Percentiles rank a stretch among this genome's conserved stretches.
Conservation (phyloP, 805 yeast species). For the Saccharomycopsis fodiens region DNA sequence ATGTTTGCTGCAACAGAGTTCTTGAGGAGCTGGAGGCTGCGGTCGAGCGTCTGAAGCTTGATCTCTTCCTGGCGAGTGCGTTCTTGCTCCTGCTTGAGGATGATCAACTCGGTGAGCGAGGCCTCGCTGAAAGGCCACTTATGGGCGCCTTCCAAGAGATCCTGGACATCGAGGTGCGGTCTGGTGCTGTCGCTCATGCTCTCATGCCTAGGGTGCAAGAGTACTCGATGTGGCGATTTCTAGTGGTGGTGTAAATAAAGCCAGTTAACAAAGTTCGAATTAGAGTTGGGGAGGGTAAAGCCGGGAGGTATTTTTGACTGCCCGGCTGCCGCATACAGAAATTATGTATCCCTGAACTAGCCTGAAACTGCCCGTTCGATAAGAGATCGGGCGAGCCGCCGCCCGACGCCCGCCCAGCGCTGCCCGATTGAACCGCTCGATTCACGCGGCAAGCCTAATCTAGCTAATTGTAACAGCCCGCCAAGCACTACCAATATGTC, state of each 20-base stretch:
- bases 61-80: slow-evolving; percentile 74
- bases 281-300: not conserved
- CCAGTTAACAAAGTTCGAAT: not conserved
- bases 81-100: slow-evolving; percentile 65
- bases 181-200: not conserved
- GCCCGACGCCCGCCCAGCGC: too few species aligned
- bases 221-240: too few species aligned
- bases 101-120: slow-evolving; percentile 50
- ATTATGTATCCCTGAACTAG: not conserved
- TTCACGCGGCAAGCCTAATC: too few species aligned
- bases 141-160: slow-evolving; percentile 24
- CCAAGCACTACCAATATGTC: too few species aligned
- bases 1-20: slow-evolving; percentile 53
- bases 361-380: not conserved
- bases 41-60: slow-evolving; percentile 52
- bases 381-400: too few species aligned
- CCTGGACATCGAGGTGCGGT: not conserved
- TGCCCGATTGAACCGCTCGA: too few species aligned
- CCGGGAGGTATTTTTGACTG: not conserved
- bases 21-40: slow-evolving; percentile 54
- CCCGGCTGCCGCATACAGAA: not conserved
- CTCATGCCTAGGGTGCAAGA: too few species aligned
- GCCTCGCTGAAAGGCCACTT: slow-evolving; percentile 51
- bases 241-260: not conserved
- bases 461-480: too few species aligned